These are phyloP conservation scores for Coix lacrymajobi DNA, from an alignment of 176 grass and related monocot genomes.

Conservation along the genomic window DNA sequence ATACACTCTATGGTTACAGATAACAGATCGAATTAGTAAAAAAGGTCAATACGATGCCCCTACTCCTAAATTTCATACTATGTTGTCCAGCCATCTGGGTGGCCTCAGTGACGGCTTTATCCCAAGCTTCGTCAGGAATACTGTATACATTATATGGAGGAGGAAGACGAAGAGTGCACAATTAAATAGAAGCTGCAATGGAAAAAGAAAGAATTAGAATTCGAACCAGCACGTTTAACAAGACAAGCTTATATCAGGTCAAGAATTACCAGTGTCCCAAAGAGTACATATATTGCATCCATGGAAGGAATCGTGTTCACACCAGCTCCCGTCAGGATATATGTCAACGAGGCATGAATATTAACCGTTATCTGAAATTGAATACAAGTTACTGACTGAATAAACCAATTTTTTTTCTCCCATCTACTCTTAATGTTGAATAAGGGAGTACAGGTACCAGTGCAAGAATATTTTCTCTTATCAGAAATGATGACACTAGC, in stretches of 20 bases:
- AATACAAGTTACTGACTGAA: not conserved
- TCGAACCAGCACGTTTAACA: not conserved
- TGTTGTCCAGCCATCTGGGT: slow-evolving; percentile 71
- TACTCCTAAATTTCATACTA: slow-evolving; percentile 16
- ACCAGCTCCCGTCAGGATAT: slow-evolving; percentile 59
- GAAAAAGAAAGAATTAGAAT: not conserved
- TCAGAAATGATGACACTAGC: slow-evolving; percentile 80
- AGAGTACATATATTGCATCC: slow-evolving; percentile 78
- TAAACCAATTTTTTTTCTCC: not conserved
- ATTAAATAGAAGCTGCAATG: slow-evolving; percentile 76
- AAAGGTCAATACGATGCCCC: not conserved
- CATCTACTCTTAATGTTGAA: slow-evolving; percentile 12
- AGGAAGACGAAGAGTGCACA: slow-evolving; percentile 86
- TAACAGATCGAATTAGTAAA: not conserved
- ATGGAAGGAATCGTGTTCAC: slow-evolving; percentile 73
- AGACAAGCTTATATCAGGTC: not conserved
- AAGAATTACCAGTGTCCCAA: slow-evolving; percentile 74
- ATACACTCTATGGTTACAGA: not conserved
- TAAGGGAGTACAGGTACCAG: slow-evolving; percentile 52
- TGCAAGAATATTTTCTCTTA: slow-evolving; percentile 90
- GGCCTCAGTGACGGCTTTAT: slow-evolving; percentile 62
- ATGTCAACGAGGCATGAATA: slow-evolving; percentile 84
- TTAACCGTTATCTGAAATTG: slow-evolving; percentile 86
- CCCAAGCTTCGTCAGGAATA: slow-evolving; percentile 77
- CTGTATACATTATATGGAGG: slow-evolving; percentile 76